phyloP scores from a whole-genome alignment of 2,329 filamentous ascomycete genomes.

The Xylaria multiplex region DNA sequence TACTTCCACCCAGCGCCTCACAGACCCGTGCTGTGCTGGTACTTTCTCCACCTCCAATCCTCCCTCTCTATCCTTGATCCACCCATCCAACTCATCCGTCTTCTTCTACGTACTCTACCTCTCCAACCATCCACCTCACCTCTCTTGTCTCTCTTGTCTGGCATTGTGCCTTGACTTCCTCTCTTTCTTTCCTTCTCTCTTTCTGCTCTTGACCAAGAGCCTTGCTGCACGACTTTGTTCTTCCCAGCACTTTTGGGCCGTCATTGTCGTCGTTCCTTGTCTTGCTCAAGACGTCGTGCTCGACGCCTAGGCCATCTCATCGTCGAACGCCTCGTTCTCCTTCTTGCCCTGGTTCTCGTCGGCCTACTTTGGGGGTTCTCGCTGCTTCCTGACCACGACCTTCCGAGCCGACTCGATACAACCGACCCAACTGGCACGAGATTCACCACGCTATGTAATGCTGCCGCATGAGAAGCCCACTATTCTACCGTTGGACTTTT shows the following conservation, averaged over 20 bases:
- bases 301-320: slow-evolving; percentile 9
- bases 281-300: slow-evolving; percentile 11
- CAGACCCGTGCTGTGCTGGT: slow-evolving; percentile 36
- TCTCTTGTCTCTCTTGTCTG: slow-evolving; percentile 30
- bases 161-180: slow-evolving; percentile 41
- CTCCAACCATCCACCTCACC: slow-evolving; percentile 34
- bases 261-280: slow-evolving; percentile 33
- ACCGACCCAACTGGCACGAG: slow-evolving; percentile 25
- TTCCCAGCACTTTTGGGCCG: slow-evolving; percentile 34
- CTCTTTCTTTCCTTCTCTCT: slow-evolving; percentile 44
- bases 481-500: slow-evolving; percentile 49
- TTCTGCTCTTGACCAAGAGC: slow-evolving; percentile 46
- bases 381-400: slow-evolving; percentile 23
- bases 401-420: slow-evolving; percentile 11
- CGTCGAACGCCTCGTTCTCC: slow-evolving; percentile 8
- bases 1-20: slow-evolving; percentile 35
- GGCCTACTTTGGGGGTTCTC: slow-evolving; percentile 9
- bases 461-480: slow-evolving; percentile 48
- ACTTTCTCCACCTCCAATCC: slow-evolving; percentile 39
- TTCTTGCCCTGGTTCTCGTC: slow-evolving; percentile 20
- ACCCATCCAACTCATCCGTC: slow-evolving; percentile 40
- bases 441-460: slow-evolving; percentile 46
- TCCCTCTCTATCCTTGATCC: slow-evolving; percentile 39
- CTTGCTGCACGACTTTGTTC: slow-evolving; percentile 46
- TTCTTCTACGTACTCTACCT: slow-evolving; percentile 31